Conservation (phyloP, 495 filamentous ascomycete species). For the Cercophora scortea region DNA sequence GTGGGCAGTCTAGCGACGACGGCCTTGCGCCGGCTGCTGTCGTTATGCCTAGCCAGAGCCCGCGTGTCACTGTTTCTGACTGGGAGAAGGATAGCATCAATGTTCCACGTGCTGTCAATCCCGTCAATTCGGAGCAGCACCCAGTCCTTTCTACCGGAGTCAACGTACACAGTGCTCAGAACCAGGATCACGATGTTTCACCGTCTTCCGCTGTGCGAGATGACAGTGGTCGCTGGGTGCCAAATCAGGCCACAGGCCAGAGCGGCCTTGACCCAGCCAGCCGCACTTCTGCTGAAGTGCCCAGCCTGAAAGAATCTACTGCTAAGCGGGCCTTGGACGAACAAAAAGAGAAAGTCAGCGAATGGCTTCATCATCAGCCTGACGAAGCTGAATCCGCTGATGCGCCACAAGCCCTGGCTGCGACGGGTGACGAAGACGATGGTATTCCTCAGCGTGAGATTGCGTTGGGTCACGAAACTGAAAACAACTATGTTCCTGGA, state of each 20-base stretch:
- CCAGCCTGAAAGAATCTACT: constrained; percentile 33
- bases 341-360: constrained; percentile 32
- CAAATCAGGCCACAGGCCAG: constrained; percentile 26
- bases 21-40: constrained; percentile 27
- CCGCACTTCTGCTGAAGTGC: constrained; percentile 28
- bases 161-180: constrained; percentile 3
- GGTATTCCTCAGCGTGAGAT: constrained; percentile 31
- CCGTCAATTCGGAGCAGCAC: constrained; percentile 7
- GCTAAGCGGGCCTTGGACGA: constrained; percentile 24
- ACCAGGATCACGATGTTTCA: background rate
- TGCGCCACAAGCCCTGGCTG: background rate
- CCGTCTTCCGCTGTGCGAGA: constrained; percentile 22
- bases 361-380: constrained; percentile 23
- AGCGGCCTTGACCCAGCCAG: constrained; percentile 34
- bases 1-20: constrained; percentile 40
- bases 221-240: constrained; percentile 29
- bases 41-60: constrained; percentile 35
- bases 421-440: constrained; percentile 17
- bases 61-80: constrained; percentile 40
- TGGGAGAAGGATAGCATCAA: constrained; percentile 32
- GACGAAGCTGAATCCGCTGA: background rate
- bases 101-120: constrained; percentile 20
- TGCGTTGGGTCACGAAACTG: constrained; percentile 21
- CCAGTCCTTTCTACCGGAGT: background rate
- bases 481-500: constrained; percentile 21